These are phyloP conservation scores for Ligustrum vulgare DNA, from an alignment of 257 asterid genomes.

Conservation along the genomic window DNA sequence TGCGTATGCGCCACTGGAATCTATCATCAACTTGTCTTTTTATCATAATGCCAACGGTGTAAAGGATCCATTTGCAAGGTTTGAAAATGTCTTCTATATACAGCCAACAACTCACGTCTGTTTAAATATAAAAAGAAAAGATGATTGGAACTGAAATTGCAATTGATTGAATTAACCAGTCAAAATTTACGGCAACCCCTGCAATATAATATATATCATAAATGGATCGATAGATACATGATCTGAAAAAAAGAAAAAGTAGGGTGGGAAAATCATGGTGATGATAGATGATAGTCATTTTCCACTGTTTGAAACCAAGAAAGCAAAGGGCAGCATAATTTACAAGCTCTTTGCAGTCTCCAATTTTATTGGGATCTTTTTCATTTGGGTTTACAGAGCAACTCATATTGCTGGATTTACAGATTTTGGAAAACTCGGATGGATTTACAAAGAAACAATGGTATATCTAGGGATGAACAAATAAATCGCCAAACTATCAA, in stretches of 20 bases:
- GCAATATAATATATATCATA: not conserved
- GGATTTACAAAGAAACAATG: too few relatives aligned
- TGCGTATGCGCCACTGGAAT: too few relatives aligned
- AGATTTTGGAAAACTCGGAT: conserved; percentile 39
- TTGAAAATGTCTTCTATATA: not conserved
- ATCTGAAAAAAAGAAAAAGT: not conserved
- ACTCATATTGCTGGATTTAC: conserved; percentile 28
- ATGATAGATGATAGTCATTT: conserved; percentile 24
- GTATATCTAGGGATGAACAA: too few relatives aligned
- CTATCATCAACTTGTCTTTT: too few relatives aligned
- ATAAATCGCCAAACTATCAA: conserved; percentile 71
- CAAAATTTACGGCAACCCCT: not conserved
- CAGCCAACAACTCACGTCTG: too few relatives aligned
- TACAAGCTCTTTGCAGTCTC: conserved; percentile 66
- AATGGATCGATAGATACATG: too few relatives aligned
- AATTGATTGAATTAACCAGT: not conserved
- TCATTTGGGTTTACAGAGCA: conserved; percentile 60
- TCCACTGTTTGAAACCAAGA: conserved; percentile 61
- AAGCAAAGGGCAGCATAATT: conserved; percentile 40
- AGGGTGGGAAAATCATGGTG: not conserved
- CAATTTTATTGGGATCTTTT: conserved; percentile 42
- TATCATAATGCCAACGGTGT: too few relatives aligned
- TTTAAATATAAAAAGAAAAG: too few relatives aligned
- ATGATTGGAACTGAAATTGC: too few relatives aligned
- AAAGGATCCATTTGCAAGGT: too few relatives aligned